Evolutionary conservation across 768 basidiomycete species (phyloP).

Genomic region (Porpolomopsis calyptriformis): DNA sequence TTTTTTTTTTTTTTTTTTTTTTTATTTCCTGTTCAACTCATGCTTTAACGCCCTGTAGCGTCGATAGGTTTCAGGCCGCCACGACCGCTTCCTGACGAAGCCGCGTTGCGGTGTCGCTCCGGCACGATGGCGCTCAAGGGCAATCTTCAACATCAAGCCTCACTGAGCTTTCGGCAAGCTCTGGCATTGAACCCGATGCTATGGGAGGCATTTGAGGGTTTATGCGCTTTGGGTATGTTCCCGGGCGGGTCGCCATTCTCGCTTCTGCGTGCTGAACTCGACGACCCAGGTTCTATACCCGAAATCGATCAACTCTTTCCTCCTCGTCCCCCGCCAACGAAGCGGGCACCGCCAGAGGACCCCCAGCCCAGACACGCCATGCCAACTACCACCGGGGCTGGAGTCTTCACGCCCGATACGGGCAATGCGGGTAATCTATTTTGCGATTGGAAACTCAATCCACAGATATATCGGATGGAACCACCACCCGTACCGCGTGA

Average conservation of each 20-base stretch:
- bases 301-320: slow-evolving; percentile 69
- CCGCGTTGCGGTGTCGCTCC: slow-evolving; percentile 64
- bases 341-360: slow-evolving; percentile 45
- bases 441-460: slow-evolving; percentile 45
- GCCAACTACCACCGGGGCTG: slow-evolving; percentile 53
- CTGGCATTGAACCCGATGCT: slow-evolving; percentile 65
- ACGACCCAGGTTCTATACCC: slow-evolving; percentile 49
- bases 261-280: slow-evolving; percentile 10
- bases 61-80: slow-evolving; percentile 46
- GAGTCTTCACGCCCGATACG: slow-evolving; percentile 69
- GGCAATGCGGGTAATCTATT: slow-evolving; percentile 46
- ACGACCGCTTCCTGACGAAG: slow-evolving; percentile 58
- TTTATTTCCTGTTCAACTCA: slow-evolving; percentile 10
- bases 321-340: slow-evolving; percentile 45
- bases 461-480: slow-evolving; percentile 51
- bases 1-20: slow-evolving; percentile 18
- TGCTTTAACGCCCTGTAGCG: slow-evolving; percentile 27
- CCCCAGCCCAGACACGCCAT: slow-evolving; percentile 29
- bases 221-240: slow-evolving; percentile 64
- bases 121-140: slow-evolving; percentile 71
- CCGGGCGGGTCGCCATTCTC: slow-evolving; percentile 6
- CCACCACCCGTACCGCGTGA: slow-evolving; percentile 44
- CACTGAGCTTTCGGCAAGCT: slow-evolving; percentile 58
- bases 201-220: slow-evolving; percentile 89
- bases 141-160: slow-evolving; percentile 68